Evolutionary conservation across 2,329 filamentous ascomycete genomes (phyloP), one percentile per base, ranked within the genome.

Genomic region (Chrysosporium queenslandicum): DNA sequence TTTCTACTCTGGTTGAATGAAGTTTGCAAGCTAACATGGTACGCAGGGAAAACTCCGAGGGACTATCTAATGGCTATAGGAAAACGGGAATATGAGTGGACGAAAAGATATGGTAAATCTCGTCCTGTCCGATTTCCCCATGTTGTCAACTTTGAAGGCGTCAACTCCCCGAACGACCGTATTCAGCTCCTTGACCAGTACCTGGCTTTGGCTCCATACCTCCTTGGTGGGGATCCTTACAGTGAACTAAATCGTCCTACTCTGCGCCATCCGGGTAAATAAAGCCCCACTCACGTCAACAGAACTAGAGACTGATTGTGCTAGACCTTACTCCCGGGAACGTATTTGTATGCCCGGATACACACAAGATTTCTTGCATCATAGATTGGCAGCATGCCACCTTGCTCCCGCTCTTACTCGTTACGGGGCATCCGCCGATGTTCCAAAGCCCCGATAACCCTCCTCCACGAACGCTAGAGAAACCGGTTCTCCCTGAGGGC

Each of bases 311-410:
- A 18, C 18, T 43, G 25, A 43, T 16, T 43, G 9, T 43, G 21
- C 32, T 27, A 63, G 60, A 61, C 36, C 58, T 63, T 14, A 59
- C 53, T 42, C 61, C 58, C 14, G 56, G 41, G 30, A 62, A 63
- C 48, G 50, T 62, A 32, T 61, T 58, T 45, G 41, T 62, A 1
- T 55, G 40, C 18, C 40, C 59, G 2, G 56, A 60, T 16, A 55
- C 57, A 14, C 54, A 55, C 39, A 53, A 54, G 18, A 21, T 61
- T 23, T 56, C 57, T 29, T 61, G 43, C 21, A 58, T 63, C 8
- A 60, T 62, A 40, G 60, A 60, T 43, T 64, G 61, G 63, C 62
- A 64, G 37, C 58, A 64, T 50, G 59, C 60, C 6, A 46, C 46
- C 5, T 41, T 61, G 29, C 50, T 48, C 2, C 59, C 61, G 6